A percentile compares a stretch with the other conserved stretches of the same genome.
Conservation (phyloP, 257 asterid genomes). For the Scutellaria baicalensis region DNA sequence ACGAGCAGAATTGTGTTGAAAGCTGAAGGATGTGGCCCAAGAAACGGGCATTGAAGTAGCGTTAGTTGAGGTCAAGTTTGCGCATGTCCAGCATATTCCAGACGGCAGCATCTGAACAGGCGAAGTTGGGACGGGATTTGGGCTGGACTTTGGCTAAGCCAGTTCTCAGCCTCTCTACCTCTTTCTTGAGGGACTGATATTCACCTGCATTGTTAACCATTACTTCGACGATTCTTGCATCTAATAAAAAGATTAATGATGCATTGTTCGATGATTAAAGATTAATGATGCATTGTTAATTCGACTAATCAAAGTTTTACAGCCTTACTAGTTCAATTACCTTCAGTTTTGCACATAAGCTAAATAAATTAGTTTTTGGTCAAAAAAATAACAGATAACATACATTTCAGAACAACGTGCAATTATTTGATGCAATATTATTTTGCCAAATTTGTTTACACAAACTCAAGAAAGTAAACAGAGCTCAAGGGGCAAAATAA, state of each 20-base stretch:
- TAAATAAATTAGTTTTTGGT: not conserved
- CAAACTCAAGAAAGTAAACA: not conserved
- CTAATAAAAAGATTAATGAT: not conserved
- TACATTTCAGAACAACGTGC: not conserved
- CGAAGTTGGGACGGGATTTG: constrained; percentile 21
- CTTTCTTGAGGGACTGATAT: constrained; percentile 44
- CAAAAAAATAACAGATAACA: not conserved
- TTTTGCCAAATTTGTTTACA: too few species aligned
- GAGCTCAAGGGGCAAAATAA: not conserved
- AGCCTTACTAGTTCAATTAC: not conserved
- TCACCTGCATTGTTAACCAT: constrained; percentile 40
- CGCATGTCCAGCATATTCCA: constrained; percentile 51
- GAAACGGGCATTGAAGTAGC: not conserved
- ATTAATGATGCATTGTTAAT: not conserved
- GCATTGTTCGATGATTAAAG: not conserved
- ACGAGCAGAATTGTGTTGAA: not conserved
- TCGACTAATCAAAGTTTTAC: not conserved
- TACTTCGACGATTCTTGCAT: too few species aligned
- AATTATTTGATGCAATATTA: too few species aligned
- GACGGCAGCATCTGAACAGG: constrained; percentile 23
- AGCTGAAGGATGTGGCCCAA: not conserved
- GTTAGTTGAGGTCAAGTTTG: constrained; percentile 49
- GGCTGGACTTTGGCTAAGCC: constrained; percentile 26
- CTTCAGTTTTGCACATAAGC: not conserved
- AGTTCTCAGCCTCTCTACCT: constrained; percentile 42